Base-by-base conservation (phyloP, 345 rosid species). In the Heritiera fomes region DNA sequence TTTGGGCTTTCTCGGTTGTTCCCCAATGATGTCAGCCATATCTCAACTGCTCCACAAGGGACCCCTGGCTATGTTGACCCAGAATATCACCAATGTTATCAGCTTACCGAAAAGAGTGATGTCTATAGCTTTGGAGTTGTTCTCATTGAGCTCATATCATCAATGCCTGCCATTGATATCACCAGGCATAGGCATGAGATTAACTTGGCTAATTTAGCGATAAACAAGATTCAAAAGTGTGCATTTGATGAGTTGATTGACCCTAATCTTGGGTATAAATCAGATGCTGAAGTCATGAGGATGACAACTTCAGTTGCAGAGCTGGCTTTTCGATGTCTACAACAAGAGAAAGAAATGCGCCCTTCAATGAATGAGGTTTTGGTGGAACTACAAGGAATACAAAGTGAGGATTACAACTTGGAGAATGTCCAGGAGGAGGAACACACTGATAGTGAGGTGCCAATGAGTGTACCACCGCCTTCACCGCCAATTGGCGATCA, bases 41-140 rank as follows among this genome's bases (percentile, higher is more conserved):
- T 91, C n/a, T 91, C 91, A 46, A 89, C 93, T 0, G 89, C 88
- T 79, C 94, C 94, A 74, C 90, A 89, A 60, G 94, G 94, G 8
- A 89, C 91, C 50, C 90, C 92, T 0, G 92, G 92, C 47, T 88
- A 89, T 49, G 86, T 89, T 56, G 93, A 91, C 38, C 94, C 91
- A 1, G 93, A 91, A 28, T 91, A 91, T 75, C 82, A 89, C 52
- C 87, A 67, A 8, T 87, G 85, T 75, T 91, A 89, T 82, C 90
- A 86, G 75, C 82, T 89, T 13, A 89, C 89, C 0, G 86, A 82
- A 45, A 43, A 43, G 8, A 43, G 45, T 43, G 45, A 43, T 43
- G 45, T 43, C 45, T 43, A 43, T 43, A 43, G 45, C 45, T 43
- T 43, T 43, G 45, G 45, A 43, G 45, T 43, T 43, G 92, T 91